Evolutionary conservation across 768 basidiomycete species (phyloP).

Genomic region (Tricholoma bakamatsutake): DNA sequence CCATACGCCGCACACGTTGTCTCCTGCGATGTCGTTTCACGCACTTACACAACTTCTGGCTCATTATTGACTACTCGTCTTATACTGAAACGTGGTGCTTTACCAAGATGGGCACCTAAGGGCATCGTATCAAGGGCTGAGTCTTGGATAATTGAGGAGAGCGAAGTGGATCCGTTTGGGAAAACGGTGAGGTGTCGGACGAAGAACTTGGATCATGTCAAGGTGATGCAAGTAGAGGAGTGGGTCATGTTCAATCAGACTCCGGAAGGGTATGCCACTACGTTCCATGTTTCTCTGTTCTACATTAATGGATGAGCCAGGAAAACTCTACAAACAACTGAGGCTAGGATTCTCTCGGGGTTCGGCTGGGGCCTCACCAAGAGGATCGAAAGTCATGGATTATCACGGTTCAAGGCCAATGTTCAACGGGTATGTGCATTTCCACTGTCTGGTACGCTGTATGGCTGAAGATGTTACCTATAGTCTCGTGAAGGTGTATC

Average conservation of each 20-base stretch:
- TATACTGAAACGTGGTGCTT: conserved; percentile 86
- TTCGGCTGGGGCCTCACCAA: conserved; percentile 90
- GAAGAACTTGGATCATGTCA: conserved; percentile 89
- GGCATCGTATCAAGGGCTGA: conserved; percentile 82
- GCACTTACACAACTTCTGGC: conserved; percentile 65
- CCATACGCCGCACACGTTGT: conserved; percentile 91
- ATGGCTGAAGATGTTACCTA: conserved; percentile 7
- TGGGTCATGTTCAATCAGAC: conserved; percentile 65
- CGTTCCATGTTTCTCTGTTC: neutral
- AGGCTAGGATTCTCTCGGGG: conserved; percentile 80
- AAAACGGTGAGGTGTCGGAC: conserved; percentile 74
- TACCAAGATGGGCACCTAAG: conserved; percentile 87
- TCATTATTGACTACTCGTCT: conserved; percentile 82
- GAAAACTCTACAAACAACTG: conserved; percentile 79
- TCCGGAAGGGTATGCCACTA: conserved; percentile 56
- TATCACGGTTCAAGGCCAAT: conserved; percentile 82
- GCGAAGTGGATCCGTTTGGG: conserved; percentile 82
- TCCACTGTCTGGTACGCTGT: neutral
- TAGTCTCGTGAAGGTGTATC: conserved; percentile 88
- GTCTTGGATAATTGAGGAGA: conserved; percentile 94
- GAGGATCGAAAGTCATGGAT: conserved; percentile 80
- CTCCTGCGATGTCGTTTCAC: conserved; percentile 93
- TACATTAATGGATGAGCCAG: conserved; percentile 27
- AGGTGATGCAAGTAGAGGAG: conserved; percentile 91
- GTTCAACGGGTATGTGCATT: conserved; percentile 62